These are phyloP conservation scores for Trichomonascaceae sp. DNA, from an alignment of 1,139 yeast genomes.

Conservation along the genomic window DNA sequence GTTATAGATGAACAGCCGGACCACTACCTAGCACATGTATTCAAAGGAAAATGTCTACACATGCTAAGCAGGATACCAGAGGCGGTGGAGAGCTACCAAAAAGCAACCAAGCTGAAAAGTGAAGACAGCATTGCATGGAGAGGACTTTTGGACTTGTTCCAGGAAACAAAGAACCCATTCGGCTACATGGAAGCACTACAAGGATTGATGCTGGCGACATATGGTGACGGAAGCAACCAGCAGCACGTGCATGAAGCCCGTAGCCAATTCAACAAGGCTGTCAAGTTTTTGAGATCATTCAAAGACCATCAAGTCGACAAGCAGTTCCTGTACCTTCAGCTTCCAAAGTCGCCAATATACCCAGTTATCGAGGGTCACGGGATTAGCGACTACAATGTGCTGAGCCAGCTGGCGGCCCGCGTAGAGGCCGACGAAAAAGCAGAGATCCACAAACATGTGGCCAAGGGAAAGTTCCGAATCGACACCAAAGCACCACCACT, in stretches of 20 bases:
- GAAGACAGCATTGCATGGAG: conserved; percentile 63
- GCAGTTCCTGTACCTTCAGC: conserved; percentile 36
- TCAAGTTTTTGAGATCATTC: conserved; percentile 7
- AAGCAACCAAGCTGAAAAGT: conserved; percentile 46
- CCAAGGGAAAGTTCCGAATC: conserved; percentile 19
- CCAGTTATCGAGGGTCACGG: conserved; percentile 40
- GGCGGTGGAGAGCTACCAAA: conserved; percentile 38
- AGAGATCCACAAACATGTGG: conserved; percentile 15
- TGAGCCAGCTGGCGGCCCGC: conserved; percentile 38
- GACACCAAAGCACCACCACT: conserved; percentile 18
- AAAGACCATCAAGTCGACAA: conserved; percentile 19
- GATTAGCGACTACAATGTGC: conserved; percentile 38
- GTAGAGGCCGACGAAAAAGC: conserved; percentile 32
- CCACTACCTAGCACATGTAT: conserved; percentile 44
- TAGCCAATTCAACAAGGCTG: conserved; percentile 12
- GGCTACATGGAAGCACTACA: conserved; percentile 26
- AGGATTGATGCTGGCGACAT: conserved; percentile 10
- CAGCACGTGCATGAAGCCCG: conserved; percentile 17
- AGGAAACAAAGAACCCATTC: conserved; percentile 30
- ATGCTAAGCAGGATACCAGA: conserved; percentile 28
- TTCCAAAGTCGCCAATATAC: conserved; percentile 54
- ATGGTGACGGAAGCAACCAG: conserved; percentile 15
- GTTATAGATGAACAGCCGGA: conserved; percentile 32
- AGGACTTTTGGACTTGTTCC: conserved; percentile 51
- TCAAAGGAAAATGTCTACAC: conserved; percentile 45